These are phyloP conservation scores for Aspergillus nomiae DNA, from an alignment of 2,329 filamentous ascomycete species.

Conservation along the genomic window DNA sequence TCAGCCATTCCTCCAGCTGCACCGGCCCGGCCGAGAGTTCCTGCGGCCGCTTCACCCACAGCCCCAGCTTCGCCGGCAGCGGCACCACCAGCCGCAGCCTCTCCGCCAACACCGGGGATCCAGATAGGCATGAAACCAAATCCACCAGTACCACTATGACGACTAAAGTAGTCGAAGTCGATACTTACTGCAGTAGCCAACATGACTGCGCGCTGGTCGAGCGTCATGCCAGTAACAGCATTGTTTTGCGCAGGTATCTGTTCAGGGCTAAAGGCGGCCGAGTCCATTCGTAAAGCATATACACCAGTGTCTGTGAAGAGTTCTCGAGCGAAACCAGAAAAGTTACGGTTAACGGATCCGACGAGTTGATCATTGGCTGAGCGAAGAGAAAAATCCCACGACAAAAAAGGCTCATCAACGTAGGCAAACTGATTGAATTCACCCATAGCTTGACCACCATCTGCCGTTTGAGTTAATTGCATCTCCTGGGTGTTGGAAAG, in stretches of 20 bases:
- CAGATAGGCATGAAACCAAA: conserved; percentile 57
- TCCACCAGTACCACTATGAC: conserved; percentile 54
- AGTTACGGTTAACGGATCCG: conserved; percentile 66
- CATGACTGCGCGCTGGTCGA: conserved; percentile 68
- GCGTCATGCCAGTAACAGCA: conserved; percentile 57
- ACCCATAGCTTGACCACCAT: conserved; percentile 34
- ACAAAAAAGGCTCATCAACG: conserved; percentile 64
- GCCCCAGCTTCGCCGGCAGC: conserved; percentile 41
- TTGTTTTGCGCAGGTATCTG: conserved; percentile 24
- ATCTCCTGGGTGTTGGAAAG: conserved; percentile 53
- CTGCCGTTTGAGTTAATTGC: conserved; percentile 35
- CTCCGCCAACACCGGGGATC: conserved; percentile 49
- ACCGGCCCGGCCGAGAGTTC: conserved; percentile 39
- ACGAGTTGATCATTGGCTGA: conserved; percentile 54
- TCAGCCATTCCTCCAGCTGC: conserved; percentile 43
- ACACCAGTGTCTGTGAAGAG: conserved; percentile 68
- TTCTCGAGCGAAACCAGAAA: conserved; percentile 63
- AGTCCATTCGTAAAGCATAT: conserved; percentile 66
- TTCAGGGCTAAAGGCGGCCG: conserved; percentile 51
- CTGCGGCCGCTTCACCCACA: conserved; percentile 40
- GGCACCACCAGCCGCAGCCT: conserved; percentile 40
- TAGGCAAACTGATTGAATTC: conserved; percentile 63
- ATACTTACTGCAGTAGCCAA: conserved; percentile 66
- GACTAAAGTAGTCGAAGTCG: conserved; percentile 69
- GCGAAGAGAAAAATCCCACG: conserved; percentile 65